phyloP scores from a whole-genome alignment of 2,329 filamentous ascomycete species.

The Sporothrix variecibatus region DNA sequence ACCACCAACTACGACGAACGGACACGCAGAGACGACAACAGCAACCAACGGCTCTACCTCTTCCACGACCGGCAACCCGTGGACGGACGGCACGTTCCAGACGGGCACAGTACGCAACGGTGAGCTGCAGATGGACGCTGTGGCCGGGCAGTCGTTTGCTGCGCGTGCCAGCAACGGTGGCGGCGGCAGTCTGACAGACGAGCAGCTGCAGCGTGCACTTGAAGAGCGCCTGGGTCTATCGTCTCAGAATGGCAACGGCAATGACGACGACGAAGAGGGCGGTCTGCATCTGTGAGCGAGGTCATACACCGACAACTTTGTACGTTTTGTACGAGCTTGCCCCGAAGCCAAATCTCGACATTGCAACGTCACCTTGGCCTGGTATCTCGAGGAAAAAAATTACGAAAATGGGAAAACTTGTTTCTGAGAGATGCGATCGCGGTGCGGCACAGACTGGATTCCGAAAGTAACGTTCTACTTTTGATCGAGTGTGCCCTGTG shows the following conservation, averaged over 20 bases:
- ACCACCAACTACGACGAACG: not conserved
- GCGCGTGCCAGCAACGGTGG: slow-evolving; percentile 14
- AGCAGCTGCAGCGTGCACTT: slow-evolving; percentile 58
- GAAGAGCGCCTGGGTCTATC: slow-evolving; percentile 55
- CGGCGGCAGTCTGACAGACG: slow-evolving; percentile 57
- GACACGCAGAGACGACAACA: not conserved
- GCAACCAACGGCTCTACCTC: not conserved
- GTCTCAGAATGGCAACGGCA: slow-evolving; percentile 3
- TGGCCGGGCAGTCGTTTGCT: slow-evolving; percentile 24
- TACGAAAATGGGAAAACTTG: not conserved
- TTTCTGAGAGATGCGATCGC: not conserved
- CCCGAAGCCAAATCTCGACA: not conserved
- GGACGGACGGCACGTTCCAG: slow-evolving; percentile 66
- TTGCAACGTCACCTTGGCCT: not conserved
- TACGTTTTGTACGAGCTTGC: not conserved
- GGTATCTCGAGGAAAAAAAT: not conserved
- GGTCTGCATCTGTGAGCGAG: slow-evolving; percentile 61
- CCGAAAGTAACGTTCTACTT: not conserved
- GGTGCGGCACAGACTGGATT: not conserved
- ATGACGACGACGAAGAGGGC: slow-evolving; percentile 55
- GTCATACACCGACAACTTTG: not conserved
- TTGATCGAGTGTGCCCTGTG: not conserved
- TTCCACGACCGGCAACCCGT: slow-evolving; percentile 43
- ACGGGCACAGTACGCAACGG: slow-evolving; percentile 58
- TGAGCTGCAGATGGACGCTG: slow-evolving; percentile 48